Conservation (phyloP, 305 asterid genomes). For the Fraxinus floribunda region DNA sequence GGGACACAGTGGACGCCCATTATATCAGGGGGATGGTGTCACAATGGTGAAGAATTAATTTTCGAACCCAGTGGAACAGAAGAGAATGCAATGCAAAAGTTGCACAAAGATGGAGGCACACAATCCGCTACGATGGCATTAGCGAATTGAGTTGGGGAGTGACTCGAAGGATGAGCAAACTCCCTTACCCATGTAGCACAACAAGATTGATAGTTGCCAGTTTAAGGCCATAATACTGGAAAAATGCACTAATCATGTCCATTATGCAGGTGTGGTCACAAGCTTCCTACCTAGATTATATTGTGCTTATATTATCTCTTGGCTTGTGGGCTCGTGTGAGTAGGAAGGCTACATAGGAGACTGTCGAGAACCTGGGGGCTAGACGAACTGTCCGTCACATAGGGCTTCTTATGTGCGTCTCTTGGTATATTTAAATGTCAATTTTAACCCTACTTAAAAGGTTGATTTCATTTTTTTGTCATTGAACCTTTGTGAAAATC, state of each 20-base stretch:
- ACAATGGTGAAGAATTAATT: background rate
- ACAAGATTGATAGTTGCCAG: background rate
- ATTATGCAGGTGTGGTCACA: too few species aligned
- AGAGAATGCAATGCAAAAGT: background rate
- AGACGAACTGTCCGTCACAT: too few species aligned
- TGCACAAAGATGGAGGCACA: background rate
- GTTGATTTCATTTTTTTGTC: background rate
- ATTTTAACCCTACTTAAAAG: background rate
- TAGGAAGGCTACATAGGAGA: too few species aligned
- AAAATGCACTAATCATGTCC: too few species aligned
- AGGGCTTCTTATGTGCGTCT: too few species aligned
- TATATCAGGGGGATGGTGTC: background rate
- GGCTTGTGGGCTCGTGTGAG: too few species aligned
- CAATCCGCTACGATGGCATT: background rate
- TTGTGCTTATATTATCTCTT: too few species aligned
- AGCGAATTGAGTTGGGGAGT: background rate
- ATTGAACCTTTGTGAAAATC: background rate
- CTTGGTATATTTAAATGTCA: background rate
- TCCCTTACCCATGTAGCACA: background rate
- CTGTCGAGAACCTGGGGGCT: too few species aligned
- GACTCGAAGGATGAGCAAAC: background rate
- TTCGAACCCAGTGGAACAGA: background rate
- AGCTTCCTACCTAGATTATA: too few species aligned
- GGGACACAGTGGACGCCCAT: background rate
- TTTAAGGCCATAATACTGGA: too few species aligned